These are phyloP conservation scores for Leccinum griseonigrum DNA, from an alignment of 1,284 basidiomycete genomes.

Conservation along the genomic window DNA sequence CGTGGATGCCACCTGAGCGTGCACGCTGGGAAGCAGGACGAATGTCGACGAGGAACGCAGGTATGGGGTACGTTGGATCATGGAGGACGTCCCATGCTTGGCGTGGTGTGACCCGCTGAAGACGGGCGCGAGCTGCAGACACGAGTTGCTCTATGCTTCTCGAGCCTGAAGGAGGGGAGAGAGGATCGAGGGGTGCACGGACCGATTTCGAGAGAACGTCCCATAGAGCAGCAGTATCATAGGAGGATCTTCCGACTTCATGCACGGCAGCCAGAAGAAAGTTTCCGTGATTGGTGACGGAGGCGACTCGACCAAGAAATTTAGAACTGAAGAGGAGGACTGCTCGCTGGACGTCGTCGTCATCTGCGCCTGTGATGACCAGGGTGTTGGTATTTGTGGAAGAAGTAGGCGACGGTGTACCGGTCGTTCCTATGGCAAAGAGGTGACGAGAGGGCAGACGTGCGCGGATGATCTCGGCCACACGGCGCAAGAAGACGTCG, in stretches of 20 bases:
- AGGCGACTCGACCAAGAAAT: conserved; percentile 55
- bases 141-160: conserved; percentile 55
- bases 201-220: conserved; percentile 63
- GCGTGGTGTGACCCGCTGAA: conserved; percentile 60
- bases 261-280: conserved; percentile 49
- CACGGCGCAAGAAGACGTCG: conserved; percentile 49
- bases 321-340: conserved; percentile 61
- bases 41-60: conserved; percentile 74
- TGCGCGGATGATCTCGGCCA: conserved; percentile 45
- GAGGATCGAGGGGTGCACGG: conserved; percentile 55
- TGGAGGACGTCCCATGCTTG: conserved; percentile 60
- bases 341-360: conserved; percentile 57
- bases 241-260: conserved; percentile 49
- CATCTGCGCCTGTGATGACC: conserved; percentile 54
- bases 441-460: conserved; percentile 47
- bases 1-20: conserved; percentile 54
- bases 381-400: conserved; percentile 40
- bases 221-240: conserved; percentile 62
- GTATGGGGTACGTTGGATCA: conserved; percentile 49
- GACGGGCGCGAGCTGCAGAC: conserved; percentile 51
- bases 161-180: conserved; percentile 60
- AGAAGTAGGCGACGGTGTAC: conserved; percentile 26
- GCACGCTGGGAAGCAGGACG: conserved; percentile 57
- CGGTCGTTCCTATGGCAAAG: conserved; percentile 54
- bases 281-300: conserved; percentile 35